These are phyloP conservation scores for Aspergillus leporis DNA, from an alignment of 495 filamentous ascomycete genomes.

Conservation along the genomic window DNA sequence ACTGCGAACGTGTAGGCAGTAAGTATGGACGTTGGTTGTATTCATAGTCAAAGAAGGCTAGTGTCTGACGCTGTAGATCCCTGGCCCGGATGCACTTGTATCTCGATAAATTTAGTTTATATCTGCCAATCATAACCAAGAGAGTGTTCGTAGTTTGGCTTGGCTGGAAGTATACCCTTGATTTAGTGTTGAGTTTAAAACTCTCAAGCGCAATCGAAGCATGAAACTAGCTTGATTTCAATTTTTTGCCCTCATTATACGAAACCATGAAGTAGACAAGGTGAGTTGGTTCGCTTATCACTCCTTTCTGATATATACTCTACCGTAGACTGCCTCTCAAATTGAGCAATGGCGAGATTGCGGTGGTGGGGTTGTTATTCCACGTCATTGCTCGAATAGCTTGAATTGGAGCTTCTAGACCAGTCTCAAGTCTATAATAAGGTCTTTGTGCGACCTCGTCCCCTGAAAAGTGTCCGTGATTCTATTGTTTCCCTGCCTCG, in stretches of 20 bases:
- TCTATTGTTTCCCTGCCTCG: conserved; percentile 8
- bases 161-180: background rate
- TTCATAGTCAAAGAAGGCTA: background rate
- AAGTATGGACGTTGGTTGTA: no score
- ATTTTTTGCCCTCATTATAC: no score
- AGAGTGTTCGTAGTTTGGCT: background rate
- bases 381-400: background rate
- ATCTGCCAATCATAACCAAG: background rate
- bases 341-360: background rate
- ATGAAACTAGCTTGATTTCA: no score
- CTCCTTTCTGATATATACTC: no score
- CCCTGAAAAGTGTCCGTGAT: background rate
- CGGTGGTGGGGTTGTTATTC: background rate
- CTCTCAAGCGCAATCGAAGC: background rate
- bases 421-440: background rate
- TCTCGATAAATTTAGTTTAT: background rate
- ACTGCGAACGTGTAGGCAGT: no score
- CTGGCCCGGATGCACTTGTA: background rate
- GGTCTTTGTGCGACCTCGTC: background rate
- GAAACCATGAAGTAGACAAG: no score
- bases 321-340: background rate
- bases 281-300: no score
- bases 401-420: background rate
- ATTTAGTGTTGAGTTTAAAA: background rate
- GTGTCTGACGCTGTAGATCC: background rate